Evolutionary conservation across 1,139 yeast genomes (phyloP).

Genomic region (Geotrichum histeridarum): DNA sequence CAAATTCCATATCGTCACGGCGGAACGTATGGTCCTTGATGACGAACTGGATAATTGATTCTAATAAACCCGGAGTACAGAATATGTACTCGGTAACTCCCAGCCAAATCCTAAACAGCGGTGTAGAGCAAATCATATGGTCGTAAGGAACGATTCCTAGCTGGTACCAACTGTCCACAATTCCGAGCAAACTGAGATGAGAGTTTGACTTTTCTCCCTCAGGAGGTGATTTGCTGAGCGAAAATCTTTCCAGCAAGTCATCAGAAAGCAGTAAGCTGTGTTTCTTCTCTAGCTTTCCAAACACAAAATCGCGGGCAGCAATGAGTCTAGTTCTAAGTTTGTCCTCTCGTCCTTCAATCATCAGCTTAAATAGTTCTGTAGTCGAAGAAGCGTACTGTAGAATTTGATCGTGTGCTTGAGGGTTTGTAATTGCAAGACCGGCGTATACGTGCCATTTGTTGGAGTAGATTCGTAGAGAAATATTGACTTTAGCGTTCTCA

Average conservation of each 20-base stretch:
- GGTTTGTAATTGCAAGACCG: conserved; percentile 92
- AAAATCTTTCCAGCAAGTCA: conserved; percentile 69
- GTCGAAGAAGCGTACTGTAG: conserved; percentile 83
- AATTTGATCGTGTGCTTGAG: conserved; percentile 87
- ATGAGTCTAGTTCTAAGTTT: conserved; percentile 55
- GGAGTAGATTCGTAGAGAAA: conserved; percentile 80
- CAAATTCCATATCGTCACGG: conserved; percentile 71
- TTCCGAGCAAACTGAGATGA: conserved; percentile 79
- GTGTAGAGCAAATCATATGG: conserved; percentile 95
- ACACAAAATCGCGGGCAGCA: conserved; percentile 69
- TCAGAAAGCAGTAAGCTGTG: conserved; percentile 71
- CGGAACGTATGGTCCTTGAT: conserved; percentile 63
- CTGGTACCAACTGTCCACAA: conserved; percentile 90
- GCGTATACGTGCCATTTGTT: conserved; percentile 99
- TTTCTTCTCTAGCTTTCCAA: conserved; percentile 53
- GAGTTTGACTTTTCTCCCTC: conserved; percentile 75
- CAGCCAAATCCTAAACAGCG: conserved; percentile 80
- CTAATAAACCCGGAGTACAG: conserved; percentile 75
- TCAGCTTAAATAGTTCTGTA: conserved; percentile 74
- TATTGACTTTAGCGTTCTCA: conserved; percentile 92
- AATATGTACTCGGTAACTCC: conserved; percentile 93
- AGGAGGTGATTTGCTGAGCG: conserved; percentile 71
- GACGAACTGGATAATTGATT: conserved; percentile 63
- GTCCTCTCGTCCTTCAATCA: conserved; percentile 63
- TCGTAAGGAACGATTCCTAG: conserved; percentile 87